A percentile compares a stretch with the other conserved stretches of the same genome.
These are phyloP conservation scores for Saccharomyces jurei DNA, from an alignment of 805 yeast species.

Conservation along the genomic window DNA sequence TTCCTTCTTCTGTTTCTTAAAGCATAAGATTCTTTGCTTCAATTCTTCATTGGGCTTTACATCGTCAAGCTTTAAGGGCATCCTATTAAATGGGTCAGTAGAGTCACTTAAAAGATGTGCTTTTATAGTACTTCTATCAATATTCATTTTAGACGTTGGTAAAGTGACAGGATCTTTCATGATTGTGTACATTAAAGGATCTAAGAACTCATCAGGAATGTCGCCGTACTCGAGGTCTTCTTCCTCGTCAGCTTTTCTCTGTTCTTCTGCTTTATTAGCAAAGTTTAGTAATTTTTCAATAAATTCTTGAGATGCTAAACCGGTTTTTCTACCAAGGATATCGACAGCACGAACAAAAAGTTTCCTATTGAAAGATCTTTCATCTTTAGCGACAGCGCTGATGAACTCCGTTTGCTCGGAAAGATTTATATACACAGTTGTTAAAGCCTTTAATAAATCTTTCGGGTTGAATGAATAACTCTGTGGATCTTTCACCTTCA, in stretches of 20 bases:
- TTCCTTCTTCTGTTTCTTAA: conserved; percentile 39
- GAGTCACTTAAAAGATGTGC: conserved; percentile 90
- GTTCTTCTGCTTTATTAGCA: conserved; percentile 55
- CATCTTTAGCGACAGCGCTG: conserved; percentile 78
- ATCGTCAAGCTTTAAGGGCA: conserved; percentile 83
- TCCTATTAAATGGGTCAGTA: conserved; percentile 94
- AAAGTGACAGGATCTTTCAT: conserved; percentile 96
- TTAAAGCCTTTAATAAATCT: conserved; percentile 55
- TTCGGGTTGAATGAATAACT: conserved; percentile 79
- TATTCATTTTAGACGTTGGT: conserved; percentile 76
- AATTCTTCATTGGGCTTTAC: conserved; percentile 72
- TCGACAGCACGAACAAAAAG: conserved; percentile 64
- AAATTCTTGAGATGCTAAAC: conserved; percentile 47
- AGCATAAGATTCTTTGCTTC: conserved; percentile 51
- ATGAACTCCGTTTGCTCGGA: conserved; percentile 58
- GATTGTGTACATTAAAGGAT: conserved; percentile 90
- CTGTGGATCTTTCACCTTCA: conserved; percentile 78
- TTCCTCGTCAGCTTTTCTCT: conserved; percentile 57
- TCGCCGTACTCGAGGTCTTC: conserved; percentile 88
- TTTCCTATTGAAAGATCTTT: conserved; percentile 70
- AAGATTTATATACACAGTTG: conserved; percentile 70
- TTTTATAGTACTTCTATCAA: conserved; percentile 86
- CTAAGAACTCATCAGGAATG: conserved; percentile 91
- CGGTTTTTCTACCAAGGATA: conserved; percentile 49
- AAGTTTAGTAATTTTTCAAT: conserved; percentile 47